Percentiles rank a stretch among this genome's conserved stretches.
Conservation (phyloP, 1,284 basidiomycete genomes). For the Takashimella tepidaria region DNA sequence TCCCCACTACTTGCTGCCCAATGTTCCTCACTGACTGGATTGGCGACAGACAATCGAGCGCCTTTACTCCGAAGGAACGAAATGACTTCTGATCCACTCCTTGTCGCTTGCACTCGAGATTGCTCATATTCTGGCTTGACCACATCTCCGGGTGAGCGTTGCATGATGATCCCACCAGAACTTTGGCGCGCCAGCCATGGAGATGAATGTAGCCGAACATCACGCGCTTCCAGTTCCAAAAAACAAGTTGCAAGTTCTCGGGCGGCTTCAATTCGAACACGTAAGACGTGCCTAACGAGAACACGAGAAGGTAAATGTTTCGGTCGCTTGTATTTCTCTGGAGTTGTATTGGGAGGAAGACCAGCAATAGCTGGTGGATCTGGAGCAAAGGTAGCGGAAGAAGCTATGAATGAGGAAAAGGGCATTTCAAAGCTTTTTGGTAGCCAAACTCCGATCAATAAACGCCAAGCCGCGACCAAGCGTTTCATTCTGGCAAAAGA, state of each 20-base stretch:
- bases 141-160: constrained; percentile 17
- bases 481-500: constrained; percentile 55
- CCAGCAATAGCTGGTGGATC: constrained; percentile 38
- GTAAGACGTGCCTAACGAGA: constrained; percentile 77
- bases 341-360: constrained; percentile 26
- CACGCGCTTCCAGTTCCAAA: constrained; percentile 55
- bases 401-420: constrained; percentile 60
- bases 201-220: constrained; percentile 31
- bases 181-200: constrained; percentile 44
- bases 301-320: constrained; percentile 65
- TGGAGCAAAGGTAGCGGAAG: constrained; percentile 30
- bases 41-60: constrained; percentile 29
- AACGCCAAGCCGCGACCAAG: constrained; percentile 78
- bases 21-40: constrained; percentile 15
- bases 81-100: constrained; percentile 42
- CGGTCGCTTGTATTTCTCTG: constrained; percentile 35
- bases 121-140: constrained; percentile 31
- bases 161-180: constrained; percentile 30
- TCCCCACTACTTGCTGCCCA: constrained; percentile 24
- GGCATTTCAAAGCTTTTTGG: constrained; percentile 75
- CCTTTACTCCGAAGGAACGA: constrained; percentile 40
- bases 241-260: constrained; percentile 67
- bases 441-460: constrained; percentile 83
- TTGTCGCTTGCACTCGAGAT: constrained; percentile 29
- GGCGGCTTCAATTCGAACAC: constrained; percentile 70